Percentiles rank a stretch among this genome's conserved stretches.
phyloP scores from a whole-genome alignment of 129 eudicot genomes.

The Flaveria linearis region DNA sequence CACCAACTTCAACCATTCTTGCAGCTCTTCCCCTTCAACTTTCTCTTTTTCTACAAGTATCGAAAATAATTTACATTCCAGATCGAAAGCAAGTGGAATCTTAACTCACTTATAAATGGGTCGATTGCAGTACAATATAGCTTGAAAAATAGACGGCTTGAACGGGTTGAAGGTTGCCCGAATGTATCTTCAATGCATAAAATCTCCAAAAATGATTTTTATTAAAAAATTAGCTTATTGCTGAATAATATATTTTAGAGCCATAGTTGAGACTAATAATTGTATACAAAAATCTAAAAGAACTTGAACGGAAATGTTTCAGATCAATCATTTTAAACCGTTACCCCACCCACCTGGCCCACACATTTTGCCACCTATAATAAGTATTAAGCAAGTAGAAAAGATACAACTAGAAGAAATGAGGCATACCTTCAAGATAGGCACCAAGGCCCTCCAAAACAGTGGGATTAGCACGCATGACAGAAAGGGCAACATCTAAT shows the following conservation, averaged over 20 bases:
- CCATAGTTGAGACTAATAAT: not conserved
- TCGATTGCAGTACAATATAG: not conserved
- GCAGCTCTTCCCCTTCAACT: constrained; percentile 89
- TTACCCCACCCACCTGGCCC: not conserved
- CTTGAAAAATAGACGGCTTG: not conserved
- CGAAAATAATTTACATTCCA: too few relatives aligned
- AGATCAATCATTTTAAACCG: not conserved
- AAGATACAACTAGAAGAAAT: not conserved
- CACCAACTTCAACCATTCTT: constrained; percentile 83
- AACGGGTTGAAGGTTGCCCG: not conserved
- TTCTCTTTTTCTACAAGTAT: constrained; percentile 65
- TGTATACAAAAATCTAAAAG: not conserved
- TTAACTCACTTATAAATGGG: not conserved
- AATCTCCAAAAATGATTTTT: not conserved
- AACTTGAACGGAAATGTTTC: not conserved
- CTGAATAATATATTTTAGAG: not conserved
- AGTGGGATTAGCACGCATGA: constrained; percentile 93
- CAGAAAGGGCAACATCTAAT: constrained; percentile 82
- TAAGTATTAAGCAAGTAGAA: constrained; percentile 8
- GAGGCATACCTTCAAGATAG: constrained; percentile 70
- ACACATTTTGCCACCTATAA: not conserved
- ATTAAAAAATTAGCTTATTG: not conserved
- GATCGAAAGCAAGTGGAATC: not conserved
- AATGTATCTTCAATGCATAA: not conserved
- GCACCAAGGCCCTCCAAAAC: constrained; percentile 99